phyloP scores from a whole-genome alignment of 352 stramenopile genomes.

The Globisporangium emineosum region DNA sequence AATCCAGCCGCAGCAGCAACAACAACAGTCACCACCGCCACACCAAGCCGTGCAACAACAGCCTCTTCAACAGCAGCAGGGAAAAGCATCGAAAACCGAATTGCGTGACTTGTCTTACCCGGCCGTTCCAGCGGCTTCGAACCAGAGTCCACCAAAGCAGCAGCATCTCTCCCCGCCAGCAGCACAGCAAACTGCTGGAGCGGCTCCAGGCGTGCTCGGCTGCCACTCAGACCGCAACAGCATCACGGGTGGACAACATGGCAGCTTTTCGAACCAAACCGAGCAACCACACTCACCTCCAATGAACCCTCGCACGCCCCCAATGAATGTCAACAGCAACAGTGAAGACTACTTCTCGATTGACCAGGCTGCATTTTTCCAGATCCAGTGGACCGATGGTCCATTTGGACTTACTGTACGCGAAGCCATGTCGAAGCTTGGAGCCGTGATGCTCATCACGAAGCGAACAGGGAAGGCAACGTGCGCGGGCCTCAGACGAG shows the following conservation, averaged over 20 bases:
- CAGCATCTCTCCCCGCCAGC: background rate
- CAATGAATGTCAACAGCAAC: slow-evolving; percentile 23
- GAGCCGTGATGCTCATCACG: slow-evolving; percentile 73
- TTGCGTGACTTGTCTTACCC: slow-evolving; percentile 8
- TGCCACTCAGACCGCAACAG: slow-evolving; percentile 5
- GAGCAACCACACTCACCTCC: background rate
- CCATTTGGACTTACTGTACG: slow-evolving; percentile 79
- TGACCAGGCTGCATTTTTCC: slow-evolving; percentile 69
- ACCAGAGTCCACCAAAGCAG: slow-evolving; percentile 5
- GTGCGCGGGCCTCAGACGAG: slow-evolving; percentile 66
- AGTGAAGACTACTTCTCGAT: slow-evolving; percentile 59
- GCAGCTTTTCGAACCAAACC: slow-evolving; percentile 11
- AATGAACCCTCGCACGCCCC: background rate
- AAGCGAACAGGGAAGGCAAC: slow-evolving; percentile 76
- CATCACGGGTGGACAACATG: background rate
- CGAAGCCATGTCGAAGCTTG: slow-evolving; percentile 65
- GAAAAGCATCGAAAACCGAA: slow-evolving; percentile 15
- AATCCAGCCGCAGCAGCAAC: slow-evolving; percentile 23
- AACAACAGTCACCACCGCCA: slow-evolving; percentile 15
- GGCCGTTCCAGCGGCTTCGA: background rate
- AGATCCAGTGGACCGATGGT: slow-evolving; percentile 78
- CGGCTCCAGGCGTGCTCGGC: background rate
- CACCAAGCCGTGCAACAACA: slow-evolving; percentile 16
- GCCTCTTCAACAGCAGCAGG: slow-evolving; percentile 19
- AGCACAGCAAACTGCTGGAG: background rate